A percentile compares a stretch with the other conserved stretches of the same genome.
Conservation (phyloP, 75 land plant species). For the Cupressus sempervirens region DNA sequence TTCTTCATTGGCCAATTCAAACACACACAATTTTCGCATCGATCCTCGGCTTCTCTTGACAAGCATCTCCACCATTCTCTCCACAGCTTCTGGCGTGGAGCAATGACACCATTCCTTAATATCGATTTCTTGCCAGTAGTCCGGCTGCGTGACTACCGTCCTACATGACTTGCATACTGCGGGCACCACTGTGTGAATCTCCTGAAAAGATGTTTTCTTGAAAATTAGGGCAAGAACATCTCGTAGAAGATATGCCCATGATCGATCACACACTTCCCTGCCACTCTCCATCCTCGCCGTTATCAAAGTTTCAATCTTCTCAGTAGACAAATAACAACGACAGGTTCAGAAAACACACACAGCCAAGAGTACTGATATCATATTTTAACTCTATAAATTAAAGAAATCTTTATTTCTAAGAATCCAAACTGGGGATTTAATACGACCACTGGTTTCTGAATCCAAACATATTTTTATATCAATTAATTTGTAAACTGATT, state of each 20-base stretch:
- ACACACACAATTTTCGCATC: conserved; percentile 46
- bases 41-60: conserved; percentile 53
- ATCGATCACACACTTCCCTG: background rate
- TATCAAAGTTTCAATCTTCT: too few relatives aligned
- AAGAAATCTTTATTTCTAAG: too few relatives aligned
- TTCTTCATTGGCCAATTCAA: conserved; percentile 31
- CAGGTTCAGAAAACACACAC: background rate
- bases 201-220: conserved; percentile 52
- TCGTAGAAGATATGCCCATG: conserved; percentile 70
- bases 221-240: conserved; percentile 73
- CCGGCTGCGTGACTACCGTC: conserved; percentile 51
- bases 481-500: too few relatives aligned
- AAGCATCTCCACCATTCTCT: conserved; percentile 52
- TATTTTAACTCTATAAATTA: too few relatives aligned
- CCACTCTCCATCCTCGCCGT: background rate
- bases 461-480: too few relatives aligned
- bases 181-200: conserved; percentile 55
- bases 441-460: too few relatives aligned
- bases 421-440: too few relatives aligned
- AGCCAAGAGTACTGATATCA: background rate
- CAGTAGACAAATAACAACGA: background rate
- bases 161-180: conserved; percentile 71
- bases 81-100: conserved; percentile 28
- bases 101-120: conserved; percentile 60
- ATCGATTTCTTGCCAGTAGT: conserved; percentile 74